phyloP scores from a whole-genome alignment of 495 filamentous ascomycete genomes.

The Bacidia rubella region DNA sequence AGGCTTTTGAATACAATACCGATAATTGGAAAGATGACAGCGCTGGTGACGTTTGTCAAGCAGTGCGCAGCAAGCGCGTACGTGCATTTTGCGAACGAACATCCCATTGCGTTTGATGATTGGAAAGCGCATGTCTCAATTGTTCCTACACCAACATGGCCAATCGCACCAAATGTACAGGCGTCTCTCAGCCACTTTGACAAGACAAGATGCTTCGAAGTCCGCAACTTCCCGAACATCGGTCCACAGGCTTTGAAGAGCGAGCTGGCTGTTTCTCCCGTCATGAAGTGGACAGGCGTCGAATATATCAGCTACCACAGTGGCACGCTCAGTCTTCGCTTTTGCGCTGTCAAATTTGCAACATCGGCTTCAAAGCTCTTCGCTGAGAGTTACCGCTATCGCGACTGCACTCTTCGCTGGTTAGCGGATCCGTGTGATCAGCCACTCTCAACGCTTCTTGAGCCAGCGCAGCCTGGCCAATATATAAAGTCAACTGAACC shows the following conservation, averaged over 20 bases:
- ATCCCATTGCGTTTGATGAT: not conserved
- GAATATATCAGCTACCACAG: not conserved
- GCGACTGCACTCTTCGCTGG: not conserved
- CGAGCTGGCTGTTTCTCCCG: not conserved
- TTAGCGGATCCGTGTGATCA: constrained; percentile 12
- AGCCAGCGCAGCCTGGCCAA: not conserved
- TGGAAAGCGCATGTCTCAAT: not conserved
- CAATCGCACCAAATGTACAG: not conserved
- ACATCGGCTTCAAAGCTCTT: not conserved
- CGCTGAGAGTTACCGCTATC: not conserved
- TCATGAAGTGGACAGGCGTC: not conserved
- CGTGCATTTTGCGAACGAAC: not conserved
- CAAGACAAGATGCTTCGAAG: constrained; percentile 13
- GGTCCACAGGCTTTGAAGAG: not conserved
- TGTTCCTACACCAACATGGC: constrained; percentile 14
- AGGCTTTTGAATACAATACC: constrained; percentile 9
- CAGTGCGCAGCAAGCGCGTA: constrained; percentile 5
- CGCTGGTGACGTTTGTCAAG: constrained; percentile 11
- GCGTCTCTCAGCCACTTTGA: not conserved
- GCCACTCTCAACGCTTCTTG: constrained; percentile 2
- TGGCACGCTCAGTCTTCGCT: not conserved
- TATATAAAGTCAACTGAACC: no score
- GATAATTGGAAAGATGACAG: constrained; percentile 4
- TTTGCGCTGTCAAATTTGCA: not conserved
- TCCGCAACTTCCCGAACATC: constrained; percentile 3